Percentiles rank a stretch among this genome's conserved stretches.
phyloP scores from a whole-genome alignment of 176 grass and related monocot species.

The Aechmea fasciata region DNA sequence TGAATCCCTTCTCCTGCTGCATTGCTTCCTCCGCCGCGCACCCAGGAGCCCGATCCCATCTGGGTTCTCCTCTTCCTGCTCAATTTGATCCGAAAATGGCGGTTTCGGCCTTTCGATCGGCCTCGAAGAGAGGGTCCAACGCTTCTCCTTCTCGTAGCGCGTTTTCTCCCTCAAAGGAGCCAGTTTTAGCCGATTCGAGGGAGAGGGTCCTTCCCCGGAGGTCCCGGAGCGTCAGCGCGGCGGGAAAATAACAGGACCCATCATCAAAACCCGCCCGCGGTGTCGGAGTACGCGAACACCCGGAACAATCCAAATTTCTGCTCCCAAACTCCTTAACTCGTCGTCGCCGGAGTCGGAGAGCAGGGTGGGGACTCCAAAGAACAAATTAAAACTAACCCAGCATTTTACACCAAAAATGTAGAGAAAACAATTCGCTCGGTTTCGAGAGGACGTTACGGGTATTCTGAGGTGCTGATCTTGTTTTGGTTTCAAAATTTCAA shows the following conservation, averaged over 20 bases:
- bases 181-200: constrained; percentile 2
- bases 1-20: neutral
- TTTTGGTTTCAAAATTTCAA: neutral
- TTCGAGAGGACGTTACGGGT: neutral
- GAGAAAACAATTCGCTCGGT: neutral
- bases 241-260: no score
- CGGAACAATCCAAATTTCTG: constrained; percentile 31
- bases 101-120: constrained; percentile 27
- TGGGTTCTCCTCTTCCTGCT: neutral
- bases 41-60: neutral
- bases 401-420: no score
- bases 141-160: constrained; percentile 9
- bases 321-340: constrained; percentile 29
- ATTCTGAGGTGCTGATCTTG: constrained; percentile 7
- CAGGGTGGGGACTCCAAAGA: no score
- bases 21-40: neutral
- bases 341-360: constrained; percentile 19
- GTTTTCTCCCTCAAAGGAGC: constrained; percentile 23
- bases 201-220: constrained; percentile 24
- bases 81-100: constrained; percentile 14
- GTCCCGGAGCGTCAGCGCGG: constrained; percentile 31
- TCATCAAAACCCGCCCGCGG: no score
- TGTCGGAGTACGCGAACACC: constrained; percentile 15
- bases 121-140: constrained; percentile 30
- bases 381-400: no score